Percentiles rank a stretch among this genome's conserved stretches.
phyloP scores from a whole-genome alignment of 345 rosid species.

The Acer campestre region DNA sequence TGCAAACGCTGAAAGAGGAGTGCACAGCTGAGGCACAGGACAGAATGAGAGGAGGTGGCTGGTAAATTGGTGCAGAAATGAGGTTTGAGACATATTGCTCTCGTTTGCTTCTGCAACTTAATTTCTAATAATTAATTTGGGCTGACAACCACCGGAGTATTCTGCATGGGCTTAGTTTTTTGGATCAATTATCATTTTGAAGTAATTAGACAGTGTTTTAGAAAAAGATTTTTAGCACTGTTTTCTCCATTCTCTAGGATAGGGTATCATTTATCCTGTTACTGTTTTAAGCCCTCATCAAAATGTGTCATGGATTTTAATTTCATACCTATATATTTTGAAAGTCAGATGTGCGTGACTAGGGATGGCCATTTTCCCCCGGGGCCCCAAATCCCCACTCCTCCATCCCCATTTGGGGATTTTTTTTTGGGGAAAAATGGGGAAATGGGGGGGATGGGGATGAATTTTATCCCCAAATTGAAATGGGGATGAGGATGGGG shows the following conservation, averaged over 20 bases:
- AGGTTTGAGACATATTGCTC: background rate
- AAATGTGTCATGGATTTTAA: background rate
- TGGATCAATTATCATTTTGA: background rate
- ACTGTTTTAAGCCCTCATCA: background rate
- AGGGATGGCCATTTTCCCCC: no score
- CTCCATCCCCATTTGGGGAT: no score
- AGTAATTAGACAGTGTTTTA: background rate
- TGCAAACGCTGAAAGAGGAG: conserved; percentile 67
- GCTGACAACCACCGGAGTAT: background rate
- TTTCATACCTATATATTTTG: background rate
- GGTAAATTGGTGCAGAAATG: conserved; percentile 6
- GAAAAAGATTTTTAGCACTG: background rate
- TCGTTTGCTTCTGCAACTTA: background rate
- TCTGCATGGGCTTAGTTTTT: background rate
- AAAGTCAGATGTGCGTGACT: background rate
- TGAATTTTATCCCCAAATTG: no score
- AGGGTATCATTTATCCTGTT: background rate
- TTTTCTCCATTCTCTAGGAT: background rate
- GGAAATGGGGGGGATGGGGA: no score
- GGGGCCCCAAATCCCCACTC: no score
- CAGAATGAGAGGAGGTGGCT: conserved; percentile 33
- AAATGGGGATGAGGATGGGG: no score
- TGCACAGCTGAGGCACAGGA: conserved; percentile 36
- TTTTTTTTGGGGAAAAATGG: no score
- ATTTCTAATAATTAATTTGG: conserved; percentile 3